Conservation (phyloP, 495 filamentous ascomycete genomes). For the Tuber indicum region DNA sequence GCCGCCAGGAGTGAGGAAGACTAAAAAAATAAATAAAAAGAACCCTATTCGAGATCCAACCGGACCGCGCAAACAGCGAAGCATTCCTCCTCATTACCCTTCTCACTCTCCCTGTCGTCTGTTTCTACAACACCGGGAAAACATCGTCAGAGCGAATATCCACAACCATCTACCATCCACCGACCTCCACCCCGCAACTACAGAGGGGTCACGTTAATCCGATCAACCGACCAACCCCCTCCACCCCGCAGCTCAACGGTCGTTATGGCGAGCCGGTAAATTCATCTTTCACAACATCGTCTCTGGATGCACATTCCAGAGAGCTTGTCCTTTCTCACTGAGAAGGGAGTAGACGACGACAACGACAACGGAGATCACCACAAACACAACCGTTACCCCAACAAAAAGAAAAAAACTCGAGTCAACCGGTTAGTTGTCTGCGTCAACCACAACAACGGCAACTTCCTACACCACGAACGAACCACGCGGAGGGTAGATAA, state of each 20-base stretch:
- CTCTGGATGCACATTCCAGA: slow-evolving; percentile 11
- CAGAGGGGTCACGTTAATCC: neutral
- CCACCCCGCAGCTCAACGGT: neutral
- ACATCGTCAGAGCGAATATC: neutral
- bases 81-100: neutral
- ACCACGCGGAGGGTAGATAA: slow-evolving; percentile 1
- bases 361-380: neutral
- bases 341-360: slow-evolving; percentile 7
- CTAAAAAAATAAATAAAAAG: neutral
- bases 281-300: neutral
- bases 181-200: neutral
- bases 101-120: neutral
- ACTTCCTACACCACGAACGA: slow-evolving; percentile 4
- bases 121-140: neutral
- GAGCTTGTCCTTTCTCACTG: slow-evolving; percentile 10
- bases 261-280: slow-evolving; percentile 21
- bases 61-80: neutral
- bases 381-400: slow-evolving; percentile 1
- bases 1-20: neutral
- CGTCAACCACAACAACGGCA: neutral
- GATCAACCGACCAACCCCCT: neutral
- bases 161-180: neutral
- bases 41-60: neutral
- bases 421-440: neutral
- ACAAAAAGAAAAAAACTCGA: neutral